Base-by-base conservation (phyloP, 2,329 filamentous ascomycete genomes). In the Lachnellula suecica region DNA sequence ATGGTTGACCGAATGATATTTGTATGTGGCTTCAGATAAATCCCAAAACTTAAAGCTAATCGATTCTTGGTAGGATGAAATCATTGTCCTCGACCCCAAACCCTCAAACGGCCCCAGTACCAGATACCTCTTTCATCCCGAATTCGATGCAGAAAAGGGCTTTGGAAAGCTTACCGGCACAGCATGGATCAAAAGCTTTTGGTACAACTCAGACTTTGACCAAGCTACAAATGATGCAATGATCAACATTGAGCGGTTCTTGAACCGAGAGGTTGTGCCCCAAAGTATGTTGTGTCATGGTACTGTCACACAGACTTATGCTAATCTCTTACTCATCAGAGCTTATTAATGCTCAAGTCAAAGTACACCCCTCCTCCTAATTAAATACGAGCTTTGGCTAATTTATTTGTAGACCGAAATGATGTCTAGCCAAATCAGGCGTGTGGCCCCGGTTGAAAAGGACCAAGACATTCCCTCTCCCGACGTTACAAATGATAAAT, bases 1-100 rank as follows among this genome's bases (percentile, higher is more conserved):
- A 13, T 49, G 15, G 43, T 27, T 25, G 47, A 49, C 17, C 22
- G 24, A 5, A 49, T 49, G 47, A 43, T 49, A 7, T 43, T 34
- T 19, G 47, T 43, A 19, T n/a, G 17, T 29, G 24, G 17, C 15
- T 31, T 10, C 17, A 20, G 10, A 17, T 17, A 17, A 17, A 4
- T 17, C 6, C 17, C 4, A 23, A 35, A 35, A 19, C 11, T 22
- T n/a, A 13, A 19, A 23, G 1, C n/a, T 34, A 34, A 13, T 27
- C 27, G 11, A 17, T 23, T 19, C 19, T 31, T 6, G 11, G 17
- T 11, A 49, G 38, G 38, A 43, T 35, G 23, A 49, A 22, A 20
- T 49, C 17, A 43, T 49, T 15, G 11, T 25, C 7, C 34, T 38
- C 11, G 35, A 4, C 4, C 37, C 38, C 8, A 42, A 34, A 24